Conservation (phyloP, 208 protist genomes). For the Leishmania gerbilli region DNA sequence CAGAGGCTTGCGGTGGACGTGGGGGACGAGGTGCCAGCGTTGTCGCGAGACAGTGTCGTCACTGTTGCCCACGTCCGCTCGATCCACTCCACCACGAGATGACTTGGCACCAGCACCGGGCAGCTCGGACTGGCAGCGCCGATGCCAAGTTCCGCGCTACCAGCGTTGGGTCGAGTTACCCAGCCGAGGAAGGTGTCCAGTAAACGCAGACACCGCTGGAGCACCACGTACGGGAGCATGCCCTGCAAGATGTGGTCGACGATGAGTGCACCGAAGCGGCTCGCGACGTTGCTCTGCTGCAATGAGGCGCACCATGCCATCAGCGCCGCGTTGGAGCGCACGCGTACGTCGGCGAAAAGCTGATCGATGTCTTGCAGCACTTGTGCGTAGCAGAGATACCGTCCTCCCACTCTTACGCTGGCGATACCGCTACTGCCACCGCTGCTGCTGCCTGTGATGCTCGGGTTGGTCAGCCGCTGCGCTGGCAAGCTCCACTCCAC, state of each 20-base stretch:
- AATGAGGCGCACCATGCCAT: conserved; percentile 30
- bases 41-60: conserved; percentile 20
- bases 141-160: not conserved
- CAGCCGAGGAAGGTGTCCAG: conserved; percentile 37
- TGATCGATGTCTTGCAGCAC: conserved; percentile 31
- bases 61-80: conserved; percentile 27
- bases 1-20: conserved; percentile 32
- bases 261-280: conserved; percentile 36
- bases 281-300: conserved; percentile 23
- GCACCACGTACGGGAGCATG: conserved; percentile 45
- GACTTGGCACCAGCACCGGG: conserved; percentile 22
- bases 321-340: conserved; percentile 10
- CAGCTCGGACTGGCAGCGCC: not conserved
- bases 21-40: conserved; percentile 19
- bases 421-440: conserved; percentile 3
- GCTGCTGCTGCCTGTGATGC: conserved; percentile 15
- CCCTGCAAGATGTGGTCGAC: conserved; percentile 43
- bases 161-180: conserved; percentile 25
- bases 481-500: conserved; percentile 29
- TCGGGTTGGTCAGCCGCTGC: conserved; percentile 4
- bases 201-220: conserved; percentile 45
- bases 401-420: not conserved
- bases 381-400: conserved; percentile 32
- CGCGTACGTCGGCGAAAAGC: conserved; percentile 21
- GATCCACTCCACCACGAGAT: conserved; percentile 16